Evolutionary conservation across 345 rosid species (phyloP), one percentile per base, ranked within the genome.

Genomic region (Psidium guajava): DNA sequence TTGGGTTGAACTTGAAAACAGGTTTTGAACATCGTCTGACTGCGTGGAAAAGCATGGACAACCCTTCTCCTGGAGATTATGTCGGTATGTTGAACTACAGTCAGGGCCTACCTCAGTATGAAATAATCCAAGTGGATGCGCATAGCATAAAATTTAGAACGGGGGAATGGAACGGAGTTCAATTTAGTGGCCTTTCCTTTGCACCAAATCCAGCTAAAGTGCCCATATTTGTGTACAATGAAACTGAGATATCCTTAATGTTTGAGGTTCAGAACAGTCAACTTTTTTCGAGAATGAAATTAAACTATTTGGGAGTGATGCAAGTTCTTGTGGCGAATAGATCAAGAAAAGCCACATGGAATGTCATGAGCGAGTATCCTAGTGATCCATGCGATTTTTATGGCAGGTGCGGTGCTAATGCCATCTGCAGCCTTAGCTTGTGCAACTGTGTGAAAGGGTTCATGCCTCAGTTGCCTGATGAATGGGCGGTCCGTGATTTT

Each of bases 151-250:
- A 9, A 10, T 87, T 55, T 25, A 53, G 91, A 2, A 80, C 82
- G 1, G 93, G 93, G 28, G 84, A 91, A 7, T 91, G 91, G 93
- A 91, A 90, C 83, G 93, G 93, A 24, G 27, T 61, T 7, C 64
- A 84, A 58, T 91, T 89, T 20, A 86, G 85, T 54, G 92, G 92
- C 58, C 53, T 49, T 53, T 2, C 90, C 88, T 5, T 51, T 54
- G 4, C 82, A 20, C 85, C 27, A 54, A 86, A 21, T 42, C 84
- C 27, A 75, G 87, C 86, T 22, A 81, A 82, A 7, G 87, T 15
- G n/a, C 86, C 87, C 59, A 8, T 6, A 36, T 83, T 89, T 75
- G 32, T 87, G 11, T 22, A 81, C 0, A 82, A 82, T 27, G 64
- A 84, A 59, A 69, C 86, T 1, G 89, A 85, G 57, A 82, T 74